phyloP scores from a whole-genome alignment of 352 stramenopile genomes.

The Phytophthora ohioensis region DNA sequence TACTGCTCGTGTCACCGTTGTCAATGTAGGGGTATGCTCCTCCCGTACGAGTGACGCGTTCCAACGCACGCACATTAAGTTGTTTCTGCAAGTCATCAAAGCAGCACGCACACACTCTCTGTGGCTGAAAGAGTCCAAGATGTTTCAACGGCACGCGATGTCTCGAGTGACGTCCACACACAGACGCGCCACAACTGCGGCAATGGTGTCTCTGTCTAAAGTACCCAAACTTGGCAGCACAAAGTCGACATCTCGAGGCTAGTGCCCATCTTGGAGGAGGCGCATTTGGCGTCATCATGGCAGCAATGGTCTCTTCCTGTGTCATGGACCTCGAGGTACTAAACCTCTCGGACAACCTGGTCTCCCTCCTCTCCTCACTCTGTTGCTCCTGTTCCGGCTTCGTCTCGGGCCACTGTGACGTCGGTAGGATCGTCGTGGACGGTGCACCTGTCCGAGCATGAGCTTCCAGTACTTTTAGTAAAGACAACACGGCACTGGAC shows the following conservation, averaged over 20 bases:
- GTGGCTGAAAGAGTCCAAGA: constrained; percentile 57
- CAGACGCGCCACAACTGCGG: constrained; percentile 80
- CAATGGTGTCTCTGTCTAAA: constrained; percentile 86
- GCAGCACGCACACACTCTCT: constrained; percentile 75
- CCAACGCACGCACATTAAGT: constrained; percentile 46
- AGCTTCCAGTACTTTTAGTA: constrained; percentile 54
- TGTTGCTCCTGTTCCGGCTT: constrained; percentile 21
- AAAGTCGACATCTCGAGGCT: constrained; percentile 66
- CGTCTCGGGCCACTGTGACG: constrained; percentile 15
- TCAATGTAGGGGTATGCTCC: constrained; percentile 36
- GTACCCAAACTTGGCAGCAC: constrained; percentile 78
- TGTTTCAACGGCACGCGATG: constrained; percentile 70
- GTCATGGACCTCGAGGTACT: constrained; percentile 24
- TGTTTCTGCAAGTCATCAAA: constrained; percentile 67
- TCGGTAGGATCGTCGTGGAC: constrained; percentile 20
- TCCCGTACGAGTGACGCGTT: constrained; percentile 35
- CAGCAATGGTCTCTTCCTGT: constrained; percentile 39
- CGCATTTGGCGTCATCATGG: constrained; percentile 28
- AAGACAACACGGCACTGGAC: constrained; percentile 28
- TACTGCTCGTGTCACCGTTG: constrained; percentile 24
- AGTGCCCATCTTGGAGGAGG: constrained; percentile 65
- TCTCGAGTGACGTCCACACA: constrained; percentile 77
- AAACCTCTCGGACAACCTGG: constrained; percentile 25
- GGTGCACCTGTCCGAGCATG: constrained; percentile 28
- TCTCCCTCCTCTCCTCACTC: constrained; percentile 2